These are phyloP conservation scores for Cantharellus cinnabarinus DNA, from an alignment of 768 basidiomycete genomes.

Conservation along the genomic window DNA sequence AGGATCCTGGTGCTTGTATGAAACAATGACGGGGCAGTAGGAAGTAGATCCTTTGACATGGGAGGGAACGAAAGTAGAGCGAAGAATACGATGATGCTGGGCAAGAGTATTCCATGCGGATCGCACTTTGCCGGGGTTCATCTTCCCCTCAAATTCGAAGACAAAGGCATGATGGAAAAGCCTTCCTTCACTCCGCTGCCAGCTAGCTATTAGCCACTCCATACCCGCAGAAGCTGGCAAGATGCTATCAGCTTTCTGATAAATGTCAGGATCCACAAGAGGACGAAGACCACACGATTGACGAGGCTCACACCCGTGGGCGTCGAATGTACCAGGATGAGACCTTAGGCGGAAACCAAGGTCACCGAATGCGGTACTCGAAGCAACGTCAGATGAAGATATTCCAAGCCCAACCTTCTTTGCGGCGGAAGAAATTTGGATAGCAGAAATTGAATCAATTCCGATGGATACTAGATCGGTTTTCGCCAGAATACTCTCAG, in stretches of 20 bases:
- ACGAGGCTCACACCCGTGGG: background rate
- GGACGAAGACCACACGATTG: background rate
- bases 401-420: background rate
- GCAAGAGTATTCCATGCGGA: background rate
- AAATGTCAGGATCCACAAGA: background rate
- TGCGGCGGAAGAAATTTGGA: background rate
- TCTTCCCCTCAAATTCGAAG: background rate
- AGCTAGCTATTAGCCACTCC: background rate
- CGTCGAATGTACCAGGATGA: background rate
- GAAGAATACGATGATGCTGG: background rate
- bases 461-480: background rate
- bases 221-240: background rate
- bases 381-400: background rate
- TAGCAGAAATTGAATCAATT: background rate
- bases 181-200: background rate
- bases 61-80: background rate
- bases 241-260: background rate
- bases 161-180: conserved; percentile 1
- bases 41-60: background rate
- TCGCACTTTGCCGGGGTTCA: background rate
- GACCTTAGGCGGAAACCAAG: background rate
- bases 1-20: background rate
- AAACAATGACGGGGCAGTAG: background rate
- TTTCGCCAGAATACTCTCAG: background rate
- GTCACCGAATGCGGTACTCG: background rate